Percentiles rank a stretch among this genome's conserved stretches.
Evolutionary conservation across 2,329 filamentous ascomycete species (phyloP).

Genomic region (Colletotrichum chlorophyti): DNA sequence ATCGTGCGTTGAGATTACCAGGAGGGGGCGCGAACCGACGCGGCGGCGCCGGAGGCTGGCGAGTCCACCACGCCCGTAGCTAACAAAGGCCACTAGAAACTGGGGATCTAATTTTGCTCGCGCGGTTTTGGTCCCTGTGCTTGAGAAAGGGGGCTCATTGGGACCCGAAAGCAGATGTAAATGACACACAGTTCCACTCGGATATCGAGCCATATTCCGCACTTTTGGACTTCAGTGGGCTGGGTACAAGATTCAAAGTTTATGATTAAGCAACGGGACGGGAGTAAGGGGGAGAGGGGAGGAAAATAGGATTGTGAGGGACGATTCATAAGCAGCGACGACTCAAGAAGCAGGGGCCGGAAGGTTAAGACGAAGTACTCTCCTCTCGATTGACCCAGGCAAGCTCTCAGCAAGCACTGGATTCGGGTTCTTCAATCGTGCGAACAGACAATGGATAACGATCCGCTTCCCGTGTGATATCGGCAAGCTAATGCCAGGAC

Average conservation of each 20-base stretch:
- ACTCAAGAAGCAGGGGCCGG: background rate
- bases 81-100: constrained; percentile 9
- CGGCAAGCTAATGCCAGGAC: constrained; percentile 2
- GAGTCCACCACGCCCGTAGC: constrained; percentile 8
- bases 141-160: constrained; percentile 17
- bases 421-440: constrained; percentile 11
- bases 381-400: background rate
- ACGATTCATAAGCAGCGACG: background rate
- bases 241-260: background rate
- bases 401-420: background rate
- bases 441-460: constrained; percentile 23
- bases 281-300: no score
- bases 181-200: constrained; percentile 10
- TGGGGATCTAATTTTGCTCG: constrained; percentile 21
- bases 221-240: background rate
- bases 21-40: constrained; percentile 25
- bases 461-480: constrained; percentile 22
- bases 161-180: background rate
- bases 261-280: background rate
- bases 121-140: constrained; percentile 20
- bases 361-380: background rate
- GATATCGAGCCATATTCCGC: constrained; percentile 24
- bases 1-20: constrained; percentile 11
- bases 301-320: background rate
- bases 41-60: constrained; percentile 23